Evolutionary conservation across 2,329 filamentous ascomycete genomes (phyloP), one percentile per base, ranked within the genome.

Genomic region (Diaporthe sp.): DNA sequence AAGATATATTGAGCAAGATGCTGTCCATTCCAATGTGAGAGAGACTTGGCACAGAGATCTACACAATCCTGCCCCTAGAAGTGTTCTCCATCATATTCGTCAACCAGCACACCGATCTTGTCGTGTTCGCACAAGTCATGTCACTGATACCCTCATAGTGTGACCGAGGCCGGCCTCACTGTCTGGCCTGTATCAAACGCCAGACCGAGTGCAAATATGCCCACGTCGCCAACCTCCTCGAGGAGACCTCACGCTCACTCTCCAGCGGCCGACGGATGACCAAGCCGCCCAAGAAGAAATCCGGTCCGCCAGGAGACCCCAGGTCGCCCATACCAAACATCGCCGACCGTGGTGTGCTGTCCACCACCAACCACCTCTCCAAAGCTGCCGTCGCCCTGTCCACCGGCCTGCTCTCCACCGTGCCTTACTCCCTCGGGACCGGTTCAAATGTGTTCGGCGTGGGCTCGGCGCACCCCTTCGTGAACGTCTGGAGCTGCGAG

Each of bases 401-500:
- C 4, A 90, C 86, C 10, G 90, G 90, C 28, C 86, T 95, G 15
- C 86, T 95, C 60, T 94, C 93, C 68, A 92, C 94, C 79, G 89
- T 95, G 3, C 92, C 93, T 0, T 94, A 93, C 80, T 93, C 93
- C 0, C 87, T 90, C 55, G 90, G 92, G 13, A 91, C 91, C 9
- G 92, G 92, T 1, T 94, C 92, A 72, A 95, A 94, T 77, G 92
- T 95, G 72, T 96, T 96, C 80, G 94, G 94, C n/a, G 91, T 95
- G 77, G 93, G 93, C 19, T 92, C 92, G 0, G 92, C 95, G 80
- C 93, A 95, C 80, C 93, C 93, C 0, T 95, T 95, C 80, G 92
- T 93, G 79, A 96, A 96, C 80, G 96, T 96, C 82, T 96, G 94
- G 94, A 96, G 93, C 3, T 94, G 92, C 79, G 89, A 92, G 76